Base-by-base conservation (phyloP, 2,329 filamentous ascomycete species). In the Karstenula rhodostoma region DNA sequence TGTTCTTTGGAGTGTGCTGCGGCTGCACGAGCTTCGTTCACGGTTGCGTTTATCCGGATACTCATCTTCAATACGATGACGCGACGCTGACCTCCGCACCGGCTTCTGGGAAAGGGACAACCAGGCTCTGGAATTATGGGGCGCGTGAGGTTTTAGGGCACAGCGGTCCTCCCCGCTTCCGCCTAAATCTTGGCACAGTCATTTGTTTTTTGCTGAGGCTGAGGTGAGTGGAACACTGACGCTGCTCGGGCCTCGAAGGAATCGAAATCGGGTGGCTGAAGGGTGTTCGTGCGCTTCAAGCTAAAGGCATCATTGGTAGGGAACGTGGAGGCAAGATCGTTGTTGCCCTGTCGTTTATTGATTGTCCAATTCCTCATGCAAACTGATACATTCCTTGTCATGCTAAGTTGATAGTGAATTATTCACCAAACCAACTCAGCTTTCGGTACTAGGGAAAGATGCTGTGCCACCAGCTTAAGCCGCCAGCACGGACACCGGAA, bases 241-340 rank as follows among this genome's bases (percentile, higher is more conserved):
- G 66, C 70, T 73, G 73, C 70, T 71, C 72, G 72, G 74, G 68
- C 74, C 73, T 63, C 65, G 69, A 70, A 72, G 69, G 68, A 67
- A 67, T 77, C 73, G 71, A 69, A 77, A 72, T 70, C 71, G 70
- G 73, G 73, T 76, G 73, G 73, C 74, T 76, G 73, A 76, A 71
- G 52, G 52, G 69, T 71, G 74, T 73, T 74, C 74, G 74, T 77
- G 74, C 74, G 73, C 72, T 68, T 71, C 74, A 67, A 65, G 67
- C 67, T 67, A 65, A 59, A 62, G 61, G 63, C 66, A 63, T 69
- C 65, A 75, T 76, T 75, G 73, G 71, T 60, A 71, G 70, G 63
- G 60, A 57, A 43, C 52, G 22, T 59, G 56, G 49, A 68, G 64
- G 68, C 69, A 62, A 68, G 64, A 65, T 67, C 62, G 52, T 58